Evolutionary conservation across 345 rosid species (phyloP).

Genomic region (Gossypium ekmanianum): DNA sequence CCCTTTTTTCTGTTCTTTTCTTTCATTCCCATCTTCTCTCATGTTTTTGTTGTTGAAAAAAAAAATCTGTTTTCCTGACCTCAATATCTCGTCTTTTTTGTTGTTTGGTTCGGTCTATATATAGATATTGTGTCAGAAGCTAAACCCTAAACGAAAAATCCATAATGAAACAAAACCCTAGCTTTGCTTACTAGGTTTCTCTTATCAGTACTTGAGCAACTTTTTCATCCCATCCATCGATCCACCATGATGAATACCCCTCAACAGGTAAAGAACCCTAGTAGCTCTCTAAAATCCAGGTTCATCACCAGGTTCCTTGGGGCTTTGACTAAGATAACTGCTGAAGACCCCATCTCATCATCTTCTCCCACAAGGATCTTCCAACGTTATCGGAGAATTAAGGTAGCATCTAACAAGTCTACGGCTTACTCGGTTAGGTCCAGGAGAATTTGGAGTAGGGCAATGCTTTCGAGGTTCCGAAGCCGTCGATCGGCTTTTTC

Average conservation of each 20-base stretch:
- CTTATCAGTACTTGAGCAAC: too few relatives aligned
- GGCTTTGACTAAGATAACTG: conserved; percentile 34
- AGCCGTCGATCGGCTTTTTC: not conserved
- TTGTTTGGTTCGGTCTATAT: conserved; percentile 14
- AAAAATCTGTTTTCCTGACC: not conserved
- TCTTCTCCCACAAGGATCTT: conserved; percentile 16
- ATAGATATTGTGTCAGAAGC: conserved; percentile 27
- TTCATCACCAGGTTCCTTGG: conserved; percentile 40
- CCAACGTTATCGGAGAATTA: conserved; percentile 32
- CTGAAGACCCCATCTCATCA: not conserved
- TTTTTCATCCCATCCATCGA: not conserved
- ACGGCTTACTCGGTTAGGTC: conserved; percentile 45
- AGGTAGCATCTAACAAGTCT: conserved; percentile 48
- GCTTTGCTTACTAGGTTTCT: not conserved
- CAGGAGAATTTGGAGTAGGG: conserved; percentile 51
- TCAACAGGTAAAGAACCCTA: conserved; percentile 15
- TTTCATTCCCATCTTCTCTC: not conserved
- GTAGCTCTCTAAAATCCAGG: conserved; percentile 32
- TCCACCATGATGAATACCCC: conserved; percentile 26
- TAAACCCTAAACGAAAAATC: not conserved
- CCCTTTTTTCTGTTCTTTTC: not conserved
- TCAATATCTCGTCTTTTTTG: conserved; percentile 17
- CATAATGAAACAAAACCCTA: conserved; percentile 22
- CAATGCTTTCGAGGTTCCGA: conserved; percentile 30
- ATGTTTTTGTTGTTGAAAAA: conserved; percentile 15